Base-by-base conservation (phyloP, 495 filamentous ascomycete species). In the Filosporella fistucella region DNA sequence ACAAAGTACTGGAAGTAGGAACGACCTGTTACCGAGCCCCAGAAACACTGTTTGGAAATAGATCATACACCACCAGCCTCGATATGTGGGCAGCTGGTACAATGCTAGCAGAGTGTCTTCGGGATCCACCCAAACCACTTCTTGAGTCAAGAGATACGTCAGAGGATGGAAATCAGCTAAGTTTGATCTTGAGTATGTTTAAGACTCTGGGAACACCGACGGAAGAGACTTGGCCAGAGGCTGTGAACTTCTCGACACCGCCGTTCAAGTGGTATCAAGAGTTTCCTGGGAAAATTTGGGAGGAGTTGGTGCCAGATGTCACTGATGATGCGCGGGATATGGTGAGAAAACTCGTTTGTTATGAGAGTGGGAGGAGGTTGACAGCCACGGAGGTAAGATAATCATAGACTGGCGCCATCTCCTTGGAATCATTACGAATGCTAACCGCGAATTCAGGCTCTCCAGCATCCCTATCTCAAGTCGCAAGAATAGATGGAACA, bases 51-150 rank as follows among this genome's bases (percentile, higher is more conserved):
- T 99, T 99, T 62, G 94, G 93, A 9, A 77, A 85, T 51, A 76
- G 65, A 25, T 71, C 67, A 1, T 99, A 99, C 58, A 77, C 74
- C 18, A 55, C 69, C 2, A 63, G 73, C 6, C 68, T 97, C 7
- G 93, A 99, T 68, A 77, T 96, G 53, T 99, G 93, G 93, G 86
- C 85, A 4, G 83, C 88, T 2, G 93, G 93, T 1, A 83, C 83
- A 54, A 84, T 94, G 24, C 81, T 89, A 4, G 89, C 89, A 2
- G 89, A 82, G 59, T 79, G 75, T 52, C 67, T 74, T 30, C 62
- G 66, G 9, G 79, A 62, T 61, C 75, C 44, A 43, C 78, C 59
- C 41, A 65, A 67, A 37, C 66, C 82, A 13, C 69, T 97, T 2
- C 97, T 99, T 54, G 87, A 95, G 46, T 76, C 70, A 3, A 68